These are phyloP conservation scores for Ceratobasidium sp. DNA, from an alignment of 1,284 basidiomycete species.

Conservation along the genomic window DNA sequence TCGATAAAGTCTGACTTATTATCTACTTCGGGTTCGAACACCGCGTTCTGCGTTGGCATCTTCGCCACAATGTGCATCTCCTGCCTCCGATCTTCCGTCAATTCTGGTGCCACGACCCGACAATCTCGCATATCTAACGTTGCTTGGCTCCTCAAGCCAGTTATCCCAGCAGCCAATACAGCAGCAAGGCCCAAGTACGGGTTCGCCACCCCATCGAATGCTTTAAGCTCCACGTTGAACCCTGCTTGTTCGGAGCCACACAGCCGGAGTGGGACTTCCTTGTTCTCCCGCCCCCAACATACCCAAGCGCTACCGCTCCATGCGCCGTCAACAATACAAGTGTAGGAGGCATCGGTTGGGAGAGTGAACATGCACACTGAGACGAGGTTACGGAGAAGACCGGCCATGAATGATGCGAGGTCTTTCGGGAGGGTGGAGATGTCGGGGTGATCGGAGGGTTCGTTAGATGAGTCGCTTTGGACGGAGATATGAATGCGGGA, in stretches of 20 bases:
- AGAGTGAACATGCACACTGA: slow-evolving; percentile 70
- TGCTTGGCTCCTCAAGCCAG: slow-evolving; percentile 59
- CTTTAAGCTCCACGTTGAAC: slow-evolving; percentile 73
- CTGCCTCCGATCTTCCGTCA: slow-evolving; percentile 59
- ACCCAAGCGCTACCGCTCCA: slow-evolving; percentile 78
- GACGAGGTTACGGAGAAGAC: slow-evolving; percentile 69
- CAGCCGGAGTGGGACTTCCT: slow-evolving; percentile 73
- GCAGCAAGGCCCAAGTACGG: slow-evolving; percentile 65
- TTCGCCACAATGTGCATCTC: slow-evolving; percentile 59
- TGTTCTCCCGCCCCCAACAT: slow-evolving; percentile 64
- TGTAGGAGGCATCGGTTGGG: slow-evolving; percentile 72
- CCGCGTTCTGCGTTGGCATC: slow-evolving; percentile 64
- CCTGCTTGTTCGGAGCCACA: slow-evolving; percentile 62
- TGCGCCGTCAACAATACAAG: slow-evolving; percentile 71
- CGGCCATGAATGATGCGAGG: slow-evolving; percentile 63
- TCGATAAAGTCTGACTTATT: slow-evolving; percentile 53
- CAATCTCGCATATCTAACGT: slow-evolving; percentile 61
- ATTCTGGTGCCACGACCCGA: slow-evolving; percentile 58
- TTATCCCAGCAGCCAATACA: slow-evolving; percentile 63
- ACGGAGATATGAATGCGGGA: slow-evolving; percentile 75
- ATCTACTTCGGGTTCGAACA: slow-evolving; percentile 53
- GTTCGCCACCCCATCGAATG: slow-evolving; percentile 70
- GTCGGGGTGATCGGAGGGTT: slow-evolving; percentile 30
- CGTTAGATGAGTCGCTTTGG: slow-evolving; percentile 58
- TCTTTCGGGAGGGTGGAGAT: slow-evolving; percentile 54